Evolutionary conservation across 2,329 filamentous ascomycete genomes (phyloP).

Genomic region (Annulohypoxylon truncatum): DNA sequence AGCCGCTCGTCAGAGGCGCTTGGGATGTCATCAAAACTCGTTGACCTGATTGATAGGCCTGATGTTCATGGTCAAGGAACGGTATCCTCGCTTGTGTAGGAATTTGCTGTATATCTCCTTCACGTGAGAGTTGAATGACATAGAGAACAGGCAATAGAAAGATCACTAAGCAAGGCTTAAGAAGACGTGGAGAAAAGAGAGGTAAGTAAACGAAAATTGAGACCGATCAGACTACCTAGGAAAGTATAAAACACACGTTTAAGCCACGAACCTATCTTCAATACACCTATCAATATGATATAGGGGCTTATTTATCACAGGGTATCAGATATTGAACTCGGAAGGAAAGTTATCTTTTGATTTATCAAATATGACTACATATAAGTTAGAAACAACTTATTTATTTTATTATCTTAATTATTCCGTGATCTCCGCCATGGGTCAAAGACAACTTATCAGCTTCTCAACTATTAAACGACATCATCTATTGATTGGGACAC

Average conservation of each 20-base stretch:
- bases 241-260: too few species aligned
- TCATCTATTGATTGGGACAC: background rate
- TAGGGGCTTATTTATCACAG: too few species aligned
- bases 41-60: constrained; percentile 14
- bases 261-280: too few species aligned
- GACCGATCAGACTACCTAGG: background rate
- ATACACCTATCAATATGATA: too few species aligned
- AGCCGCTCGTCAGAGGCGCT: constrained; percentile 18
- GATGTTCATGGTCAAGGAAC: constrained; percentile 7
- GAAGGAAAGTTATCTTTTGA: too few species aligned
- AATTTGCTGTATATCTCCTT: constrained; percentile 20
- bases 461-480: background rate
- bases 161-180: background rate
- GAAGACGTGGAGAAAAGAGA: background rate
- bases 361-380: too few species aligned
- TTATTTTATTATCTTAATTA: too few species aligned
- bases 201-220: background rate
- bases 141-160: background rate
- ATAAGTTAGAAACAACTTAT: too few species aligned
- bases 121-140: constrained; percentile 11
- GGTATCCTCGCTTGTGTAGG: constrained; percentile 9
- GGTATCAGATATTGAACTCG: too few species aligned
- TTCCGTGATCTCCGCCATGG: too few species aligned
- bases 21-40: constrained; percentile 27
- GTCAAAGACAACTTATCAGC: too few species aligned